Evolutionary conservation across 805 yeast species (phyloP).

Genomic region (Ogataea glucozyma): DNA sequence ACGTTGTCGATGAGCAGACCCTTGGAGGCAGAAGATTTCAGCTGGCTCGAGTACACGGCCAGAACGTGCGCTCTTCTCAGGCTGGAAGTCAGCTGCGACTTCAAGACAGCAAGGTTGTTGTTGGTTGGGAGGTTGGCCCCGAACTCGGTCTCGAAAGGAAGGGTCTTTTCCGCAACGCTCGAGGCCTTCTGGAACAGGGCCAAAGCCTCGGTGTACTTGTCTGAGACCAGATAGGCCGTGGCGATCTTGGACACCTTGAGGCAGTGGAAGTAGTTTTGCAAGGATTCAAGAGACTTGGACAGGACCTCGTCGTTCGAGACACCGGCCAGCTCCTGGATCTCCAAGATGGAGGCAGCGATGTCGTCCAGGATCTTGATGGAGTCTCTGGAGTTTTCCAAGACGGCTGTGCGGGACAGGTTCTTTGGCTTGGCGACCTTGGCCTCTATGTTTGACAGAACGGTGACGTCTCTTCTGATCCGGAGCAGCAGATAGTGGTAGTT

Average conservation of each 20-base stretch:
- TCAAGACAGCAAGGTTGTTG: conserved; percentile 32
- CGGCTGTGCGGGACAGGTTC: conserved; percentile 24
- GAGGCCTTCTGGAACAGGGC: conserved; percentile 41
- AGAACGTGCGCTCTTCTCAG: conserved; percentile 44
- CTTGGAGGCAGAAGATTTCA: conserved; percentile 10
- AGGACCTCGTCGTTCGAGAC: conserved; percentile 82
- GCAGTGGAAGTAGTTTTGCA: conserved; percentile 50
- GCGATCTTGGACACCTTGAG: conserved; percentile 47
- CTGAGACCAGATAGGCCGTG: conserved; percentile 41
- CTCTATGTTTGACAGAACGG: conserved; percentile 40
- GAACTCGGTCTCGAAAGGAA: conserved; percentile 33
- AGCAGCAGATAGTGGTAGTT: conserved; percentile 65
- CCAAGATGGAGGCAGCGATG: conserved; percentile 53
- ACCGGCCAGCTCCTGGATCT: conserved; percentile 83
- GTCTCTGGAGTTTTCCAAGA: conserved; percentile 41
- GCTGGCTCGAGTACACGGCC: conserved; percentile 45
- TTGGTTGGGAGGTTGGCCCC: conserved; percentile 45
- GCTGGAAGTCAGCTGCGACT: conserved; percentile 19
- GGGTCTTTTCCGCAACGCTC: conserved; percentile 12
- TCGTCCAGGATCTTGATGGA: conserved; percentile 49
- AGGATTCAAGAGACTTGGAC: conserved; percentile 49
- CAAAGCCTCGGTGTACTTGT: conserved; percentile 48
- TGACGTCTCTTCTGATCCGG: conserved; percentile 70
- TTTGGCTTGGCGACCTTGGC: conserved; percentile 26
- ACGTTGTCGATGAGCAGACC: conserved; percentile 34